Evolutionary conservation across 257 asterid genomes (phyloP), one percentile per base, ranked within the genome.

Genomic region (Echites panduratus): DNA sequence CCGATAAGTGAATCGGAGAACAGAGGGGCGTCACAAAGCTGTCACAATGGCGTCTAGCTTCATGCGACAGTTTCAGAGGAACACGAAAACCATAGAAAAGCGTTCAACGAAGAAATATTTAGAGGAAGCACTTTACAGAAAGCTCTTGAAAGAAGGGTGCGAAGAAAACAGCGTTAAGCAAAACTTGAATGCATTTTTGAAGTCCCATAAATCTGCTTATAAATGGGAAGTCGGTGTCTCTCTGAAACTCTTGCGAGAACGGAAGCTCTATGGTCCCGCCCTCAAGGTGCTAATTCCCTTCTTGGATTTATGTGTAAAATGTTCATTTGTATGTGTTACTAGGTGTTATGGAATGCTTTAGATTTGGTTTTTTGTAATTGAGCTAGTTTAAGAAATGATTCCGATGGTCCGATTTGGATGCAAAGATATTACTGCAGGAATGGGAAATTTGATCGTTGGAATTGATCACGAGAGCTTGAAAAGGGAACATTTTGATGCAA

Each of bases 211-310:
- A 77, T 85, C 87, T 53, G 97, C 91, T 41, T 95, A 75, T 66
- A 95, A 95, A 86, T 95, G 98, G 99, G 99, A 95, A 79, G 96
- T 88, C 14, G 97, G 88, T 10, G 88, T 85, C 76, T 76, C 96
- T 32, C 81, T 95, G 78, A 88, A 89, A 82, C 75, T 85, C 32
- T 89, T 94, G 19, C 97, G 99, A 20, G 74, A 82, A 77, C 91
- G 95, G 74, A 87, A 83, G 78, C 88, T 89, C 66, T 87, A 91
- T 73, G 84, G 81, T 69, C 90, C 93, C 12, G 97, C 97, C 20
- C 79, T 86, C 82, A 94, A 94, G 97, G 97, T 91, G 56, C 71
- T 70, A 2, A 2, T 7, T n/a, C 14, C 29, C 48, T 52, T 0
- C 32, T 57, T 3, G 64, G 64, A 24, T 57, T 14, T 57, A 4